phyloP scores from a whole-genome alignment of 2,329 filamentous ascomycete genomes.

The Aspergillus japonicus region DNA sequence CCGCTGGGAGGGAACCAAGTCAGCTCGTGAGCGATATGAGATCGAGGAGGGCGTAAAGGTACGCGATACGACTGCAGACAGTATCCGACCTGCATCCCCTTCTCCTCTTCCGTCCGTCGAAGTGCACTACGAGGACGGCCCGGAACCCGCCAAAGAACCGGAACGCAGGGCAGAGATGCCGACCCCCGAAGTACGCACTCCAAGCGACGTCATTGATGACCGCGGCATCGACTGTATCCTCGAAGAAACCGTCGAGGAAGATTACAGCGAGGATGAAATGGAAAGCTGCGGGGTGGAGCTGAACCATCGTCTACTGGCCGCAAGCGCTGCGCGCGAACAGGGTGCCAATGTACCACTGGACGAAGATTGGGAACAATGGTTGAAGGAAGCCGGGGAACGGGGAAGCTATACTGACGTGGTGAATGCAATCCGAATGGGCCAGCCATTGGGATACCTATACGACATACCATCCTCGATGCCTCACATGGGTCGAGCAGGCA shows the following conservation, averaged over 20 bases:
- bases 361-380: slow-evolving; percentile 57
- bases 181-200: slow-evolving; percentile 24
- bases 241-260: slow-evolving; percentile 38
- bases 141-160: slow-evolving; percentile 23
- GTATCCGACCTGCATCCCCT: slow-evolving; percentile 53
- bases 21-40: slow-evolving; percentile 47
- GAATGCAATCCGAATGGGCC: slow-evolving; percentile 38
- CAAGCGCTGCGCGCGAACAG: slow-evolving; percentile 53
- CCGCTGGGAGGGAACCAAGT: slow-evolving; percentile 56
- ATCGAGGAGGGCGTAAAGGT: slow-evolving; percentile 60
- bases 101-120: slow-evolving; percentile 32
- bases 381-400: slow-evolving; percentile 57
- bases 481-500: slow-evolving; percentile 18
- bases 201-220: slow-evolving; percentile 25
- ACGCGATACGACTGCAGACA: slow-evolving; percentile 60
- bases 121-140: slow-evolving; percentile 32
- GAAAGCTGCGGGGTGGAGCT: slow-evolving; percentile 53
- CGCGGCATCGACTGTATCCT: slow-evolving; percentile 23
- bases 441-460: slow-evolving; percentile 33
- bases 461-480: slow-evolving; percentile 23
- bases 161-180: slow-evolving; percentile 21
- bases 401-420: slow-evolving; percentile 45
- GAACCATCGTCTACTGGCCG: slow-evolving; percentile 54
- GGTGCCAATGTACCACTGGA: slow-evolving; percentile 47
- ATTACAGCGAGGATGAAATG: slow-evolving; percentile 47